phyloP scores from a whole-genome alignment of 2,329 filamentous ascomycete genomes.

The Cladosporium sp. region DNA sequence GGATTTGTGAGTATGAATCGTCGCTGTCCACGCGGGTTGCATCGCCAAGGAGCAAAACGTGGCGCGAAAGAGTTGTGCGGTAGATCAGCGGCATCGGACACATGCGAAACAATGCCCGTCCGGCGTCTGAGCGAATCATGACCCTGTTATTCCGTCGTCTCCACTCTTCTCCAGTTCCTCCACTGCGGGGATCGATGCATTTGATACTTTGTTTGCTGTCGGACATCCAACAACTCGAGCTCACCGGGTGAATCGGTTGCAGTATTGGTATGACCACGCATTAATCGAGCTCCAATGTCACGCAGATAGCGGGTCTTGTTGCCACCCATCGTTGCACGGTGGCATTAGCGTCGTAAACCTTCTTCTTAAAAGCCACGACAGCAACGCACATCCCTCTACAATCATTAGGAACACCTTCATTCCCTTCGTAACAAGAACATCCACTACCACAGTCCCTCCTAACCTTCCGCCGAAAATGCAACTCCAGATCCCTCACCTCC shows the following conservation, averaged over 20 bases:
- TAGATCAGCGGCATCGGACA: not conserved
- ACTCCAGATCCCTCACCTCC: constrained; percentile 22
- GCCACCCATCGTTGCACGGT: not conserved
- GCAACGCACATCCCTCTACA: not conserved
- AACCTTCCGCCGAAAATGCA: not conserved
- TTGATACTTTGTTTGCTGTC: not conserved
- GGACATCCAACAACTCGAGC: not conserved
- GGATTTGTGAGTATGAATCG: not conserved
- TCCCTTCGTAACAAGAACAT: not conserved
- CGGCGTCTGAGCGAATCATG: not conserved
- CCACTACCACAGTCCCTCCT: not conserved
- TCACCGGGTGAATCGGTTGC: not conserved
- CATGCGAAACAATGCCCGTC: not conserved
- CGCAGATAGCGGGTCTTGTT: not conserved
- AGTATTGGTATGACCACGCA: not conserved
- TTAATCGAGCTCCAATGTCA: not conserved
- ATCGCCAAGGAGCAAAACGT: not conserved
- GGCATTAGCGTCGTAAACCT: not conserved
- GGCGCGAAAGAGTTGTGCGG: not conserved
- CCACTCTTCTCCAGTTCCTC: not conserved
- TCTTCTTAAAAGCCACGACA: not conserved
- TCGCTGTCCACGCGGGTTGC: not conserved
- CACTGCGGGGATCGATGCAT: not conserved
- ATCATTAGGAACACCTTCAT: not conserved
- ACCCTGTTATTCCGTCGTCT: not conserved